A percentile compares a stretch with the other conserved stretches of the same genome.
phyloP scores from a whole-genome alignment of 257 asterid species.

The Coffea eugenioides region DNA sequence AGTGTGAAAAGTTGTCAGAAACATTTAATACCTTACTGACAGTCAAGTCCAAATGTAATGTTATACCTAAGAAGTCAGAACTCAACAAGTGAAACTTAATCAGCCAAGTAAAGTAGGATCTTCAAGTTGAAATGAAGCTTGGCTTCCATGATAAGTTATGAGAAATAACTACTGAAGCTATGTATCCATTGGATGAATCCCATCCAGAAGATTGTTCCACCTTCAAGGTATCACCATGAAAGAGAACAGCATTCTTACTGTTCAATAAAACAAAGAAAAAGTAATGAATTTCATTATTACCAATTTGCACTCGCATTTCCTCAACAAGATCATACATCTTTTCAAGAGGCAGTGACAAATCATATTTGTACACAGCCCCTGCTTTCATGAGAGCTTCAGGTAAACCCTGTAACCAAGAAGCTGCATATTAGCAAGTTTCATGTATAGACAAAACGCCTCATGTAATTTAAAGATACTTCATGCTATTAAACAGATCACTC shows the following conservation, averaged over 20 bases:
- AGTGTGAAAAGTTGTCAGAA: background rate
- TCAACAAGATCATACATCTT: constrained; percentile 85
- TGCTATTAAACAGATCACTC: background rate
- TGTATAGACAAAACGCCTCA: background rate
- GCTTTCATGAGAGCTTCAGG: constrained; percentile 97
- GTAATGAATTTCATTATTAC: constrained; percentile 35
- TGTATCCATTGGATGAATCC: background rate
- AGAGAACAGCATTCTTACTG: background rate
- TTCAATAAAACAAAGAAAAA: background rate
- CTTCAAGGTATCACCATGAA: too few relatives aligned
- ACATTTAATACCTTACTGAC: background rate
- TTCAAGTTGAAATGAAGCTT: background rate
- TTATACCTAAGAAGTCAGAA: background rate
- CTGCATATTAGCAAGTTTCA: constrained; percentile 16
- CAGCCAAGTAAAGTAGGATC: background rate
- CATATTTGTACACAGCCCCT: constrained; percentile 91
- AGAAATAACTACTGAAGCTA: background rate
- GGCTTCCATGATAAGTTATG: background rate
- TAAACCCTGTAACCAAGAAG: constrained; percentile 58
- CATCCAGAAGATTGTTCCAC: background rate
- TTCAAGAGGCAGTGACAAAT: constrained; percentile 80
- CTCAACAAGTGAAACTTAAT: background rate
- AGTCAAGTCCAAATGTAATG: background rate
- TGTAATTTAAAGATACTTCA: background rate
- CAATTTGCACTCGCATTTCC: constrained; percentile 81